Base-by-base conservation (phyloP, 805 yeast species). In the Metschnikowia sp. region DNA sequence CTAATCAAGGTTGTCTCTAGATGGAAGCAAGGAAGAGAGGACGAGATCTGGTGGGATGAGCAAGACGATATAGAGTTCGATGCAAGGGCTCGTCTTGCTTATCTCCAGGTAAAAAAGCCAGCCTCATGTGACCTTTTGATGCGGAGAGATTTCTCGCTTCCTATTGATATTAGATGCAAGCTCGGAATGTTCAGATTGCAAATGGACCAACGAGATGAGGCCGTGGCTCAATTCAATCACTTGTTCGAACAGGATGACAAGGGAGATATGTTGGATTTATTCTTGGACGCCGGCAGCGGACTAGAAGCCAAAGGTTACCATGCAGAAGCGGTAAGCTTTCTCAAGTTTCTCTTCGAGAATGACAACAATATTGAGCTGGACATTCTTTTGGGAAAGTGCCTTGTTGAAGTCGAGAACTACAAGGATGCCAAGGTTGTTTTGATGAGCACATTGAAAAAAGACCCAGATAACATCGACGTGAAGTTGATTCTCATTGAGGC, bases 111-210 rank as follows among this genome's bases (percentile, higher is more conserved):
- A 5, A 43, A 43, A 13, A 47, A 48, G 31, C 51, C 52, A 2
- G 30, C 50, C 18, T 39, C 46, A 3, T 33, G 52, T 33, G 53
- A 48, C 7, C 41, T 46, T 8, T 59, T 62, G 11, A 50, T 48
- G 50, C 48, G 49, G 31, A 60, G 58, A 37, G 51, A 48, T 12
- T 80, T 66, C 54, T 64, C 75, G 8, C 65, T 94, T 18, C 98
- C 98, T 1, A 82, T 91, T 40, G 98, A 92, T 68, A 87, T 94
- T 26, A 68, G 98, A 45, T 83, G 82, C 30, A 88, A 94, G 63
- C 62, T 94, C 22, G 96, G 96, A 0, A 64, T 82, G 10, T 74
- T 88, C 41, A 75, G 99, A 49, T 67, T 94, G 31, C 81, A 82
- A 46, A 66, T 81, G 33, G 83, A 81, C 44, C 75, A 84, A 38